These are phyloP conservation scores for Fusarium sp. DNA, from an alignment of 2,329 filamentous ascomycete genomes.

Conservation along the genomic window DNA sequence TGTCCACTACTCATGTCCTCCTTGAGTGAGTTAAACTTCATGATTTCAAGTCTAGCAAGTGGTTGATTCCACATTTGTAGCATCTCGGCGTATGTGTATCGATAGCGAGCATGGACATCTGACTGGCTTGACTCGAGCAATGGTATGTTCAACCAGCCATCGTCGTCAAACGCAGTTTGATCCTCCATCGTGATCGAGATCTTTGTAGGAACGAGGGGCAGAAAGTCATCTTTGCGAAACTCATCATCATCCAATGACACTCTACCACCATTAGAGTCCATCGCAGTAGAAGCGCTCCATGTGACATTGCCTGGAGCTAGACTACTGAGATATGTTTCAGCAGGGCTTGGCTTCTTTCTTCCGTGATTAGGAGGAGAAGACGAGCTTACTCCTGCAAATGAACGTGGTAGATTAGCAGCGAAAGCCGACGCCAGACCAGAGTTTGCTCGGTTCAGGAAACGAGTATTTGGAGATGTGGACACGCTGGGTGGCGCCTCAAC, in stretches of 20 bases:
- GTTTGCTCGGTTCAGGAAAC: constrained; percentile 64
- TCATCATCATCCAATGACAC: constrained; percentile 68
- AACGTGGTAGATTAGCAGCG: constrained; percentile 65
- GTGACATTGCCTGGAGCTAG: constrained; percentile 63
- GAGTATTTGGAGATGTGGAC: constrained; percentile 69
- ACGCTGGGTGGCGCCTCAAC: constrained; percentile 62
- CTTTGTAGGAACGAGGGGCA: constrained; percentile 61
- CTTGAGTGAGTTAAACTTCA: constrained; percentile 75
- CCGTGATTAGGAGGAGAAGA: constrained; percentile 58
- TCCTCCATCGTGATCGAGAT: constrained; percentile 68
- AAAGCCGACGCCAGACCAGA: constrained; percentile 67
- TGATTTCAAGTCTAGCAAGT: constrained; percentile 71
- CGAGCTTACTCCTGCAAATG: constrained; percentile 52
- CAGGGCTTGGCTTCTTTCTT: constrained; percentile 69
- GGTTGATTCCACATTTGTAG: constrained; percentile 74
- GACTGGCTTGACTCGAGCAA: constrained; percentile 65
- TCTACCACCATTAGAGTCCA: constrained; percentile 59
- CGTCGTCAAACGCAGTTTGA: constrained; percentile 74
- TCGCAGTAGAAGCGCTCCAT: constrained; percentile 60
- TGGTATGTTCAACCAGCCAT: constrained; percentile 71
- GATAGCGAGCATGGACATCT: constrained; percentile 67
- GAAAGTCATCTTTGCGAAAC: constrained; percentile 56
- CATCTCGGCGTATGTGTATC: constrained; percentile 74
- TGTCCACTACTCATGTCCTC: constrained; percentile 53
- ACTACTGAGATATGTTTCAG: constrained; percentile 68